Evolutionary conservation across 176 grass and related monocot genomes (phyloP), one percentile per base, ranked within the genome.

Genomic region (Pontederia crassipes): DNA sequence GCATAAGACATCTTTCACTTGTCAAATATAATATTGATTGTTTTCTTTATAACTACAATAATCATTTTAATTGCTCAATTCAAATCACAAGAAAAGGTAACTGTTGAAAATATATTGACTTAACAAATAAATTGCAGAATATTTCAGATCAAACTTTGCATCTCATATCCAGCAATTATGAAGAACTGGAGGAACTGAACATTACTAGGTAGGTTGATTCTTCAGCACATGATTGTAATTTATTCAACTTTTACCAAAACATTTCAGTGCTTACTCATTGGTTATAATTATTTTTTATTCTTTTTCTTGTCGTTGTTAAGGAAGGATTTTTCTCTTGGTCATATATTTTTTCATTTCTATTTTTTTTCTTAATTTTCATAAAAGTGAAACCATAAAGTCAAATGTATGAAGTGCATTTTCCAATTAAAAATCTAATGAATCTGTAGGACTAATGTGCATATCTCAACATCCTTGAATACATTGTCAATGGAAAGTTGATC

Each of bases 171-270:
- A 74, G 85, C 57, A 90, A 59, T 72, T 96, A 80, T 65, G 68
- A 64, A 58, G 58, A 49, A 57, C 62, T 96, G 77, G 67, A 87
- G 69, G 83, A 75, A 35, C 77, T 96, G 74, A 72, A 96, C 71
- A 87, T 96, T 66, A 96, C 92, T 52, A 96, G 92, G 92, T 96
- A 81, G 24, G 18, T 65, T 27, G 24, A 50, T 15, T n/a, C 17
- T 51, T 24, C 12, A 3, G 7, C 49, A 12, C 17, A 20, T 27
- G 27, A 13, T 58, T 20, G 12, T 28, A 12, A 28, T 9, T 13
- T 28, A 10, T 11, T 3, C 0, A 1, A 11, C 1, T 58, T 12
- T 58, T 58, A n/a, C 51, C n/a, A 40, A 40, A 40, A 40, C 32
- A 40, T 40, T 40, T 40, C 32, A 40, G 32, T 7, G 2, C 6